Percentiles rank a stretch among this genome's conserved stretches.
These are phyloP conservation scores for Cadophora malorum DNA, from an alignment of 2,329 filamentous ascomycete species.

Conservation along the genomic window DNA sequence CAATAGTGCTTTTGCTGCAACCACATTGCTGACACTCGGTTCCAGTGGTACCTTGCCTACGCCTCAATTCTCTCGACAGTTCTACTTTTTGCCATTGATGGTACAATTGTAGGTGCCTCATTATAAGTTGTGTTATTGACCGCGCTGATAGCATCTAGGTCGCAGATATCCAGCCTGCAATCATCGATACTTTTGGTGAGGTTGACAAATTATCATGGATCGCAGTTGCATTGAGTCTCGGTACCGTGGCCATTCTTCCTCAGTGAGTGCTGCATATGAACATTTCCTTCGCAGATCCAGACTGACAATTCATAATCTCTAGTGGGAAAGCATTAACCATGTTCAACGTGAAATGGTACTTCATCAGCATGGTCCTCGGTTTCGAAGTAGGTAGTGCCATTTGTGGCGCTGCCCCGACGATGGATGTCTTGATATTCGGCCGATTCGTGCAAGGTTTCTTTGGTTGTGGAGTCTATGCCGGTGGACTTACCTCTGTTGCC, in stretches of 20 bases:
- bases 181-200: conserved; percentile 48
- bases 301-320: too few relatives aligned
- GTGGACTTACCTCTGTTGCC: conserved; percentile 44
- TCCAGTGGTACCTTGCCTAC: conserved; percentile 1
- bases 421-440: conserved; percentile 53
- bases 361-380: conserved; percentile 30
- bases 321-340: conserved; percentile 30
- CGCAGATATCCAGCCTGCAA: conserved; percentile 52
- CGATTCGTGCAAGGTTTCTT: conserved; percentile 50
- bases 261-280: conserved; percentile 25
- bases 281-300: too few relatives aligned
- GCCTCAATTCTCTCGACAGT: neutral
- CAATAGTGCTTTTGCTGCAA: too few relatives aligned
- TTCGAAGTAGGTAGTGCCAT: conserved; percentile 41
- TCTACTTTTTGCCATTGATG: conserved; percentile 11
- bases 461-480: conserved; percentile 51
- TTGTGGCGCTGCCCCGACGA: conserved; percentile 42
- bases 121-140: conserved; percentile 5
- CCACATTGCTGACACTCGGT: too few relatives aligned
- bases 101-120: conserved; percentile 12
- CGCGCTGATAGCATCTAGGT: conserved; percentile 52
- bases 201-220: conserved; percentile 52
- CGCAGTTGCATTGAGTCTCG: conserved; percentile 48
- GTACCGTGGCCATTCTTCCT: conserved; percentile 42
- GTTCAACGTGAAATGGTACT: conserved; percentile 40